Percentiles rank a stretch among this genome's conserved stretches.
phyloP scores from a whole-genome alignment of 164 flowering plant species.

The Magnolia kwangsiensis region DNA sequence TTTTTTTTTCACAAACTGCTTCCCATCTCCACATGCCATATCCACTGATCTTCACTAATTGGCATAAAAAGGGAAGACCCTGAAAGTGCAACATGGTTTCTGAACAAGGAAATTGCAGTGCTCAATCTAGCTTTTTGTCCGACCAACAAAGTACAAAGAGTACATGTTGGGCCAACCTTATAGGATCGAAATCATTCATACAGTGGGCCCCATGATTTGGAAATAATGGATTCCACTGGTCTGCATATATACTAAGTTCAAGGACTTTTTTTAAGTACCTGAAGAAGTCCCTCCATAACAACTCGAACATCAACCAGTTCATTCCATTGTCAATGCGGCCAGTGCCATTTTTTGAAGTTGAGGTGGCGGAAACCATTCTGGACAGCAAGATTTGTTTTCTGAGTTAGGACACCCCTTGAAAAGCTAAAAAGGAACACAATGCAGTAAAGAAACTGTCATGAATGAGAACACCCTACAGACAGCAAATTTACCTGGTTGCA shows the following conservation, averaged over 20 bases:
- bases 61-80: not conserved
- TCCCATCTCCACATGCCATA: no score
- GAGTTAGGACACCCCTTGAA: constrained; percentile 5
- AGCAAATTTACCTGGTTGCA: constrained; percentile 39
- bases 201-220: not conserved
- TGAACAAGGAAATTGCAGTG: not conserved
- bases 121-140: not conserved
- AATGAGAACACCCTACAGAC: not conserved
- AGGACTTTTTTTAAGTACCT: constrained; percentile 38
- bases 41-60: no score
- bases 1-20: no score
- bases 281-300: constrained; percentile 99
- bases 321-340: constrained; percentile 50
- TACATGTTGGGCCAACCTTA: not conserved
- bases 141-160: not conserved
- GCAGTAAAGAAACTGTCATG: not conserved
- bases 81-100: not conserved
- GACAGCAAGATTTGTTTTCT: constrained; percentile 14
- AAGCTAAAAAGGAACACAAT: not conserved
- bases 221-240: not conserved
- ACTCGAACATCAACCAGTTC: constrained; percentile 89
- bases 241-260: not conserved
- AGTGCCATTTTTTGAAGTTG: constrained; percentile 41
- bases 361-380: constrained; percentile 52
- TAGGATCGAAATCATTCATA: not conserved